phyloP scores from a whole-genome alignment of 2,329 filamentous ascomycete genomes.

The Grosmannia penicillata region DNA sequence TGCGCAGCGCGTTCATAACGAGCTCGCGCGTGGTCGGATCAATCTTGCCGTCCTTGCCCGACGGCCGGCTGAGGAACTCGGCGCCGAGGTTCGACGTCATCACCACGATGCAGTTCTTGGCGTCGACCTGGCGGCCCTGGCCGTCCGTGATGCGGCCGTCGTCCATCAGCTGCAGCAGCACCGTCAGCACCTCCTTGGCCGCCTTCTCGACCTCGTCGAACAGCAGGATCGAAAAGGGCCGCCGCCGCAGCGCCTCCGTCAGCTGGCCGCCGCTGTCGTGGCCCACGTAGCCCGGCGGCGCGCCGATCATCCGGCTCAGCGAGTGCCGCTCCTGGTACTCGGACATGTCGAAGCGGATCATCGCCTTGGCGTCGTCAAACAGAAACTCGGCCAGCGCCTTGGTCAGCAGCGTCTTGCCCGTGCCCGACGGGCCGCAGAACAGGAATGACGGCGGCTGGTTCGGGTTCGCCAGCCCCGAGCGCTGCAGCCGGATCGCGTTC shows the following conservation, averaged over 20 bases:
- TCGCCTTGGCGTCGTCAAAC: slow-evolving; percentile 90
- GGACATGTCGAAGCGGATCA: slow-evolving; percentile 99
- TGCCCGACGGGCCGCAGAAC: slow-evolving; percentile 96
- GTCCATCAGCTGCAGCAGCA: slow-evolving; percentile 98
- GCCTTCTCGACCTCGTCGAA: slow-evolving; percentile 99
- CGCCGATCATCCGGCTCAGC: slow-evolving; percentile 92
- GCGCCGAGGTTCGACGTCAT: slow-evolving; percentile 98
- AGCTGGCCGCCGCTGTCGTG: slow-evolving; percentile 93
- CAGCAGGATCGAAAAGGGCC: slow-evolving; percentile 92
- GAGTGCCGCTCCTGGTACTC: slow-evolving; percentile 97
- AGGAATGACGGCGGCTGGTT: slow-evolving; percentile 97
- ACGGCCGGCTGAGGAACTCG: slow-evolving; percentile 74
- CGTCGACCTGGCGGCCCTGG: slow-evolving; percentile 87
- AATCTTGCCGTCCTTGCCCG: slow-evolving; percentile 66
- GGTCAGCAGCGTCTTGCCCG: slow-evolving; percentile 91
- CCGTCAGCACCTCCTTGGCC: slow-evolving; percentile 91
- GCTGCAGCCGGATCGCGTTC: slow-evolving; percentile 88
- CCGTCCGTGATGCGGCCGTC: slow-evolving; percentile 97
- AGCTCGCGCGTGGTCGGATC: slow-evolving; percentile 75
- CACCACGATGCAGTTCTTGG: slow-evolving; percentile 96
- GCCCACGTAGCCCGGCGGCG: slow-evolving; percentile 90
- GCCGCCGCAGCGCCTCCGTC: slow-evolving; percentile 83
- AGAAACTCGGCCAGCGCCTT: slow-evolving; percentile 96
- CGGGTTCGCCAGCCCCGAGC: slow-evolving; percentile 86
- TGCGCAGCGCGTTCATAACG: slow-evolving; percentile 79